These are phyloP conservation scores for Microthlaspi erraticum DNA, from an alignment of 345 rosid species.

Conservation along the genomic window DNA sequence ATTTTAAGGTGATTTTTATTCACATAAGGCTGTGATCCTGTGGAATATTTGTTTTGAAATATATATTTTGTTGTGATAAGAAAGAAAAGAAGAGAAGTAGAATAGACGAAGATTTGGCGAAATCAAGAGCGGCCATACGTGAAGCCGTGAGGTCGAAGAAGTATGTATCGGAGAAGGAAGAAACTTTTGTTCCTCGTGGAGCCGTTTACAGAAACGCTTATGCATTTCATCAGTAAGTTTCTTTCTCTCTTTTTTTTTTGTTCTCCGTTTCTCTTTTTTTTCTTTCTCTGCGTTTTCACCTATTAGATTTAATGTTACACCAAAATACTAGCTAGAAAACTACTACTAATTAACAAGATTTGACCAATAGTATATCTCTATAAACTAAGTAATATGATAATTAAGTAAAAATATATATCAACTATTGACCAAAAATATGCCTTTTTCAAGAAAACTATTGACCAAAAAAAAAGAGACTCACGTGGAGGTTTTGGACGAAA, in stretches of 20 bases:
- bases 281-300: background rate
- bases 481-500: background rate
- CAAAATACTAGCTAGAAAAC: background rate
- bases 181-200: slow-evolving; percentile 56
- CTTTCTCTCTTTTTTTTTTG: background rate
- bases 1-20: background rate
- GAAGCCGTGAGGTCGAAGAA: slow-evolving; percentile 50
- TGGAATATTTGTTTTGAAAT: background rate
- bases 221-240: slow-evolving; percentile 66
- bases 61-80: slow-evolving; percentile 15
- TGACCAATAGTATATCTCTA: background rate
- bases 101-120: slow-evolving; percentile 50
- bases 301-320: background rate
- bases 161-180: slow-evolving; percentile 45
- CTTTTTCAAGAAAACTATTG: too few species aligned
- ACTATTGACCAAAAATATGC: background rate
- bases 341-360: background rate
- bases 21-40: background rate
- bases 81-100: slow-evolving; percentile 25
- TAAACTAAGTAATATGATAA: background rate
- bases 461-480: background rate
- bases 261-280: slow-evolving; percentile 7
- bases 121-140: slow-evolving; percentile 55
- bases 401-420: background rate
- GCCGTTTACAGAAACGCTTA: slow-evolving; percentile 56